A percentile compares a stretch with the other conserved stretches of the same genome.
Conservation (phyloP, 176 grass and related monocot genomes). For the Echinochloa phyllopogon region DNA sequence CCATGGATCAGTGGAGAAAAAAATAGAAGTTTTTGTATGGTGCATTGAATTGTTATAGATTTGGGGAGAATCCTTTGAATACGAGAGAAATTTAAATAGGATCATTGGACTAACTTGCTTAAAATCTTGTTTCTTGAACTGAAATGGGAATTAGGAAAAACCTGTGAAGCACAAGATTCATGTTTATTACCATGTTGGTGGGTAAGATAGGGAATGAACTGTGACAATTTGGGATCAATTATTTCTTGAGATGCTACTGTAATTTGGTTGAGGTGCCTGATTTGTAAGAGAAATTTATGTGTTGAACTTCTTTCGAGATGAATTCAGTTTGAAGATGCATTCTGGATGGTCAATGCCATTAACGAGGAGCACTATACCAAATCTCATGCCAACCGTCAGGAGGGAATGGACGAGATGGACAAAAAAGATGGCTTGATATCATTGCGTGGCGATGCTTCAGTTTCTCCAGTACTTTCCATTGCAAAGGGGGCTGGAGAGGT, state of each 20-base stretch:
- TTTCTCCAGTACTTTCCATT: conserved; percentile 56
- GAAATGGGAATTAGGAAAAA: background rate
- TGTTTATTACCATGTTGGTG: background rate
- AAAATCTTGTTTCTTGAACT: conserved; percentile 4
- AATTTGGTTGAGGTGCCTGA: conserved; percentile 6
- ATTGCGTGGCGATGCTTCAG: conserved; percentile 53
- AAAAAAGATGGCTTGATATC: conserved; percentile 48
- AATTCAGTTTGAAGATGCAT: conserved; percentile 53
- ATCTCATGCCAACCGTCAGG: conserved; percentile 35
- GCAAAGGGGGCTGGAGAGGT: conserved; percentile 32
- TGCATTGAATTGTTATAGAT: conserved; percentile 9
- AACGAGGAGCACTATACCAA: conserved; percentile 22
- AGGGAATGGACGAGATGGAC: background rate
- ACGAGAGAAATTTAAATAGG: background rate
- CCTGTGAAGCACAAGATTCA: conserved; percentile 15
- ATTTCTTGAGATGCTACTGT: conserved; percentile 30
- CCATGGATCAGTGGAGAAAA: conserved; percentile 10
- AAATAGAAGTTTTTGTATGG: background rate
- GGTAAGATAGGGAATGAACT: background rate
- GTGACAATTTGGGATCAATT: background rate
- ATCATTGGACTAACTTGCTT: background rate
- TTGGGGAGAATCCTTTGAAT: background rate
- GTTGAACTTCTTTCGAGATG: conserved; percentile 27
- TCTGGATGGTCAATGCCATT: conserved; percentile 43
- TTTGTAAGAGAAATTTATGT: conserved; percentile 30